Conservation (phyloP, 495 filamentous ascomycete genomes). For the Elasticomyces elasticus region DNA sequence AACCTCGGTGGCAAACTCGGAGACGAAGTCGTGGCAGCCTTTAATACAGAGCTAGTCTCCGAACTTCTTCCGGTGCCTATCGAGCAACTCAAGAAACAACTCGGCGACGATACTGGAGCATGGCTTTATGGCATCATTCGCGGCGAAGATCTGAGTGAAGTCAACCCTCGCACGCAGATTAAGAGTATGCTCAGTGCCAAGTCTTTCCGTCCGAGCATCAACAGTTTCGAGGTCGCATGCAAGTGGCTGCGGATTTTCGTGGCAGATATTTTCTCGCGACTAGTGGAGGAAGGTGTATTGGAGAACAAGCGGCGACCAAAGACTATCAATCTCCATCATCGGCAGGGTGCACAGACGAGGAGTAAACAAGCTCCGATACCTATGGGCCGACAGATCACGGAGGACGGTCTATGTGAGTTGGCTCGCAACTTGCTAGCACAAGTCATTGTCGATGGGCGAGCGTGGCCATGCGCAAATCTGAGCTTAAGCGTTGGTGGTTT, state of each 20-base stretch:
- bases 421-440: conserved; percentile 67
- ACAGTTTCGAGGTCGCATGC: conserved; percentile 64
- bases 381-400: conserved; percentile 59
- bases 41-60: conserved; percentile 69
- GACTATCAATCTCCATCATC: conserved; percentile 72
- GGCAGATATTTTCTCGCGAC: conserved; percentile 79
- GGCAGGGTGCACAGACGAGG: conserved; percentile 57
- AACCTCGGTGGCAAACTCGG: conserved; percentile 95
- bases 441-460: conserved; percentile 61
- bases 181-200: conserved; percentile 99
- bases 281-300: conserved; percentile 85
- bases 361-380: conserved; percentile 70
- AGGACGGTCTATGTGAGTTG: conserved; percentile 63
- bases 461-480: conserved; percentile 82
- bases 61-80: conserved; percentile 64
- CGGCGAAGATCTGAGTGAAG: conserved; percentile 76
- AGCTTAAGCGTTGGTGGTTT: conserved; percentile 80
- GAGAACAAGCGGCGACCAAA: conserved; percentile 81
- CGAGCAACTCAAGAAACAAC: conserved; percentile 65
- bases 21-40: conserved; percentile 65
- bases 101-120: conserved; percentile 76
- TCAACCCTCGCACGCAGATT: conserved; percentile 84
- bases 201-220: conserved; percentile 81
- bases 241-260: conserved; percentile 89
- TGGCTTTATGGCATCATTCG: conserved; percentile 85